Evolutionary conservation across 2,329 filamentous ascomycete genomes (phyloP), one percentile per base, ranked within the genome.

Genomic region (Davidsoniella virescens): DNA sequence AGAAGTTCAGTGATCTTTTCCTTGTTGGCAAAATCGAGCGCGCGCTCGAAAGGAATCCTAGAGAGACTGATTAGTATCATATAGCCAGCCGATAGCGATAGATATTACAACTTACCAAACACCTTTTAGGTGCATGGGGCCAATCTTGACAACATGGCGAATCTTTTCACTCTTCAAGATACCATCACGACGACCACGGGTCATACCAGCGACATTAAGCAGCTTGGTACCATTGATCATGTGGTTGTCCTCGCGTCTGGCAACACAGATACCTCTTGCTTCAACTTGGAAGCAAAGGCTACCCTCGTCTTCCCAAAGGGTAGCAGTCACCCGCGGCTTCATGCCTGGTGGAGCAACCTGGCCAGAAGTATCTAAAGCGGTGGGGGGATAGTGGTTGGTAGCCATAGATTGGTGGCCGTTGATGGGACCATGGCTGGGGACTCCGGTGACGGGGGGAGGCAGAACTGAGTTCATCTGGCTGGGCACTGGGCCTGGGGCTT

Each of bases 171-270:
- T 95, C 70, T 98, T 98, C 52, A 98, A 67, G 57, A 98, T 96
- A 44, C 92, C 92, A 61, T 98, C 92, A 60, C 92, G 78, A 56
- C 92, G 82, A 51, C 92, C 92, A 63, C 92, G 78, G 12, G 92
- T 98, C 92, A 98, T 98, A 10, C 92, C 90, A 47, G 92, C 92
- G 49, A 98, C 92, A 57, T 98, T 98, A 52, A 96, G 70, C 52
- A 98, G 71, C 65, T 96, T 98, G 1, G 92, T 98, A 16, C 92
- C 92, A 60, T 96, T 98, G 65, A 98, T 95, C 86, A 98, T 95
- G 67, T 94, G 87, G 66, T 95, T 96, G 60, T 95, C 90, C 76
- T 96, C 90, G 62, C 92, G 76, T 57, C 92, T 78, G 49, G 90
- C 90, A 52, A 96, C 92, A 63, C 92, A 98, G 49, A 98, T 90